A percentile compares a stretch with the other conserved stretches of the same genome.
Evolutionary conservation across 73 alveolate genomes (phyloP).

Genomic region (Halteria grandinella): DNA sequence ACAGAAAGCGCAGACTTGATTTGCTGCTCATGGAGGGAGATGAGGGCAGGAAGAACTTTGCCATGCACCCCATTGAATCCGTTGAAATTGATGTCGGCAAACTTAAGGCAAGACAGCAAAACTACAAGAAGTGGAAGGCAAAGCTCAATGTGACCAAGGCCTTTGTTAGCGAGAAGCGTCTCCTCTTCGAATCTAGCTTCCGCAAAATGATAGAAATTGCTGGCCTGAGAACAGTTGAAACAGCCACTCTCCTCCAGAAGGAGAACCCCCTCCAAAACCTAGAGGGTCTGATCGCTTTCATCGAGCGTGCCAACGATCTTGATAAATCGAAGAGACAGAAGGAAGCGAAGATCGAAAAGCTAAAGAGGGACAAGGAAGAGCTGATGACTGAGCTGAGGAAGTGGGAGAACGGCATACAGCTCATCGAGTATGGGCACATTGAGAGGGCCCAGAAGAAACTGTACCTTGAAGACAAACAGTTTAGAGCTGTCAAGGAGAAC

Average conservation of each 20-base stretch:
- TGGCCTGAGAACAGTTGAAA: no score
- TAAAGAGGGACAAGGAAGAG: constrained; percentile 48
- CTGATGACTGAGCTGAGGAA: constrained; percentile 38
- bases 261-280: constrained; percentile 60
- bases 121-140: constrained; percentile 26
- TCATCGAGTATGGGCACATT: constrained; percentile 29
- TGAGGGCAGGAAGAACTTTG: constrained; percentile 19
- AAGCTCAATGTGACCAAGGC: constrained; percentile 60
- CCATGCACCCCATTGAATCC: no score
- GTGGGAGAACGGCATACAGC: constrained; percentile 6
- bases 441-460: background rate
- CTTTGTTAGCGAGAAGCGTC: constrained; percentile 41
- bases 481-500: background rate
- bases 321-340: constrained; percentile 33
- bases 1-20: constrained; percentile 59
- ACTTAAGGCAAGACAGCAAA: constrained; percentile 37
- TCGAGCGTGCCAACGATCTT: constrained; percentile 46
- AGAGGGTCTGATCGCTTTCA: constrained; percentile 49
- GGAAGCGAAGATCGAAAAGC: constrained; percentile 49
- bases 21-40: constrained; percentile 42
- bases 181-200: constrained; percentile 40
- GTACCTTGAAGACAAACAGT: background rate
- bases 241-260: no score
- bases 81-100: constrained; percentile 52
- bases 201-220: constrained; percentile 58